Conservation (phyloP, 2,329 filamentous ascomycete species). For the Phialophora macrospora region DNA sequence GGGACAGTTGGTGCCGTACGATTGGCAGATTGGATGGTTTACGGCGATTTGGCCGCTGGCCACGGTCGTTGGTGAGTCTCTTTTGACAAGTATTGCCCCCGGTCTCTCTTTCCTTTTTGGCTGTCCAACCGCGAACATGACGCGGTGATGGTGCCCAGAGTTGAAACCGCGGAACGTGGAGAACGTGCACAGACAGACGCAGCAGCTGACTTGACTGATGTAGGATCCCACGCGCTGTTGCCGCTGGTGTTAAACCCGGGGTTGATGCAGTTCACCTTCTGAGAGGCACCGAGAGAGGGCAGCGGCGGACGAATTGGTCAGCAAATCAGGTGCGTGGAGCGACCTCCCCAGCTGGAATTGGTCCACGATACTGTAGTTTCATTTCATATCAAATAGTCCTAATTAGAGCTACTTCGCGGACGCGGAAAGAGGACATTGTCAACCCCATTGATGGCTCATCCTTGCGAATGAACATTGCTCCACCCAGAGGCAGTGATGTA, state of each 20-base stretch:
- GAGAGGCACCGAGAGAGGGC: too few relatives aligned
- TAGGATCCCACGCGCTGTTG: constrained; percentile 44
- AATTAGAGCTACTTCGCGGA: neutral
- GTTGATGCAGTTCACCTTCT: constrained; percentile 41
- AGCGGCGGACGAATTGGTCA: neutral
- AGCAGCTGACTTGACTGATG: neutral
- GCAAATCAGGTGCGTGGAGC: neutral
- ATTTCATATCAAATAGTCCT: neutral
- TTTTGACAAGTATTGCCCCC: neutral
- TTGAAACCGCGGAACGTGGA: neutral
- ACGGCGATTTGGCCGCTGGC: constrained; percentile 65
- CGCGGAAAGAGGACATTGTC: neutral
- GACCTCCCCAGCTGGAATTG: neutral
- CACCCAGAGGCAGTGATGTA: neutral
- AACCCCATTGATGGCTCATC: neutral
- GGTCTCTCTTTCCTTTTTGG: neutral
- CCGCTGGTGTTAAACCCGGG: constrained; percentile 42
- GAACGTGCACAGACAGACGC: neutral
- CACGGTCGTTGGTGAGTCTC: constrained; percentile 52
- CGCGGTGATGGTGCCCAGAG: neutral
- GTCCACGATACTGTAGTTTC: neutral
- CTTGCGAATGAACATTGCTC: neutral
- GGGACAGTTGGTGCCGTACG: constrained; percentile 47
- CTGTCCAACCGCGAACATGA: neutral
- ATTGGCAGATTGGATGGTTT: constrained; percentile 64